phyloP scores from a whole-genome alignment of 2,329 filamentous ascomycete species.

The Hirsutella thompsonii region DNA sequence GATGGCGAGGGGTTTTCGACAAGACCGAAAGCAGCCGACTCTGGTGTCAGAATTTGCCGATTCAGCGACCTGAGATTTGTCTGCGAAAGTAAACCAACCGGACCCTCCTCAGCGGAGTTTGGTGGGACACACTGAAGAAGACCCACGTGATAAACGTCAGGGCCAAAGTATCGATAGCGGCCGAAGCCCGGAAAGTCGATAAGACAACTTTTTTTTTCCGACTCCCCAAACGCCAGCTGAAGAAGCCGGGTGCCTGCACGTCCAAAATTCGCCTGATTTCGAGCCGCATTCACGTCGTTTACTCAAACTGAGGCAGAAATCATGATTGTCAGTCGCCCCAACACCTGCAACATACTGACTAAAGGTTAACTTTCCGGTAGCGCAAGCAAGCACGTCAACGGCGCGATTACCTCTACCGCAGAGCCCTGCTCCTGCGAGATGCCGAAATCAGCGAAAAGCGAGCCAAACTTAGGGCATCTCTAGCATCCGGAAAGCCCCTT shows the following conservation, averaged over 20 bases:
- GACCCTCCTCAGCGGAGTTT: conserved; percentile 15
- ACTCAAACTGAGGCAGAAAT: background rate
- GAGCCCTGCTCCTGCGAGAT: conserved; percentile 75
- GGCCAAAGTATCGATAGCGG: conserved; percentile 6
- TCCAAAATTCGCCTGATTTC: too few relatives aligned
- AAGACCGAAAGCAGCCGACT: background rate
- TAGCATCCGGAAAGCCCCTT: conserved; percentile 80
- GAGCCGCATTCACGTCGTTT: too few relatives aligned
- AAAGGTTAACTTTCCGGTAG: conserved; percentile 10
- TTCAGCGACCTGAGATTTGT: conserved; percentile 3
- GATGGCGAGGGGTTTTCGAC: background rate
- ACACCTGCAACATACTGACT: background rate
- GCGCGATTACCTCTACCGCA: conserved; percentile 63
- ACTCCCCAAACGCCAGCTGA: too few relatives aligned
- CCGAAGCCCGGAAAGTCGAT: conserved; percentile 1
- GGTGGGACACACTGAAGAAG: conserved; percentile 27
- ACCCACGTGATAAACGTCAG: conserved; percentile 24
- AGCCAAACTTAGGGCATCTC: conserved; percentile 70
- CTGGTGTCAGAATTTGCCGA: conserved; percentile 3
- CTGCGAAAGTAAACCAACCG: conserved; percentile 5
- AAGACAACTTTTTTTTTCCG: conserved; percentile 14
- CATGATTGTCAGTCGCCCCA: conserved; percentile 3
- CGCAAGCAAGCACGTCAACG: conserved; percentile 29
- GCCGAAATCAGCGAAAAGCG: conserved; percentile 89
- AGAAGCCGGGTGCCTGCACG: too few relatives aligned